Base-by-base conservation (phyloP, 2,329 filamentous ascomycete genomes). In the Pseudocercospora eumusae region DNA sequence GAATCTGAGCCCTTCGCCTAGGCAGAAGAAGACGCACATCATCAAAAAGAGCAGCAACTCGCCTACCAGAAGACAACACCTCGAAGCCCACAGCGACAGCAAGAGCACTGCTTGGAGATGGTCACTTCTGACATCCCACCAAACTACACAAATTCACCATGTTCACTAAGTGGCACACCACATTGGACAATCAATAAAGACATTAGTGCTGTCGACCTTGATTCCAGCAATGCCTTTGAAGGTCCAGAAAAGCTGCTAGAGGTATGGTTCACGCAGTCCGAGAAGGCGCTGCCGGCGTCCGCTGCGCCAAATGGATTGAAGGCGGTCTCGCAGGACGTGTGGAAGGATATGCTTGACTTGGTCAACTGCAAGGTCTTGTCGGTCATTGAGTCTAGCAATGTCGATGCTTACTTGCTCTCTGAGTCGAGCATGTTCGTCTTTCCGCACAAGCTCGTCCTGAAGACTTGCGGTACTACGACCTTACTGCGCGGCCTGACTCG, bases 351-450 rank as follows among this genome's bases (percentile, higher is more conserved):
- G 95, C 86, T 99, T 63, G 95, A 99, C 75, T 84, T 97, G 74
- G 95, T 99, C 79, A 96, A 97, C 77, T 99, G 95, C 87, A 95
- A 99, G 81, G 92, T 99, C 59, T 83, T 99, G 60, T 99, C 95
- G 3, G 89, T 96, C 65, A 86, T 99, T 66, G 88, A 93, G 75
- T 96, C 93, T 23, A 92, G 96, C 66, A 88, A 93, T 74, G 90
- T 98, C 71, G 95, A 99, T 75, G 93, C 95, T 68, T 99, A 99
- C 75, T 86, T 99, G 6, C 84, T 99, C 60, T 99, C 95, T 66
- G 95, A 99, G 80, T 98, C 95, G 44, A 98, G 95, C 89, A 96
- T 99, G 93, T 99, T 99, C 76, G 92, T 99, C 71, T 99, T 96
- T 78, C 92, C 93, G n/a, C 95, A 99, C 85, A 99, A 99, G 83